Evolutionary conservation across 495 filamentous ascomycete species (phyloP).

Genomic region (Aspergillus panamensis): DNA sequence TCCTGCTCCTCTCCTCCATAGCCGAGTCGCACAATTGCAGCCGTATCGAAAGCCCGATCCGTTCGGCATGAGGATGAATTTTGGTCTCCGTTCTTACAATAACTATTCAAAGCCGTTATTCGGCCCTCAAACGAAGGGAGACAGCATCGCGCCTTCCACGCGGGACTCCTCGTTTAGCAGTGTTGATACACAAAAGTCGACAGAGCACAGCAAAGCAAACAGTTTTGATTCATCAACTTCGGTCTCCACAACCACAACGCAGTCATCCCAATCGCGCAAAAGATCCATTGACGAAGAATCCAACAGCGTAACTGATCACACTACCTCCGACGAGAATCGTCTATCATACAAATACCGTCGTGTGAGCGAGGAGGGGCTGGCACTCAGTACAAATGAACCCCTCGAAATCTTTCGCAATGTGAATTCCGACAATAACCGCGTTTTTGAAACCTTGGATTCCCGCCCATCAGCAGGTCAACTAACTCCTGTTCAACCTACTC

Average conservation of each 20-base stretch:
- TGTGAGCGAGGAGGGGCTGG: background rate
- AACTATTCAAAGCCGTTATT: background rate
- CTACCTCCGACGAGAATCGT: background rate
- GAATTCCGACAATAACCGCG: background rate
- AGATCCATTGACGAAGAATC: slow-evolving; percentile 13
- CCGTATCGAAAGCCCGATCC: background rate
- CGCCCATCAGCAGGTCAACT: background rate
- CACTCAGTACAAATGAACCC: background rate
- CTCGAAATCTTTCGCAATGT: background rate
- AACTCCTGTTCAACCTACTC: background rate
- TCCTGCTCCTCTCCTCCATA: background rate
- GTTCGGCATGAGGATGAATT: background rate
- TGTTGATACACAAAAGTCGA: slow-evolving; percentile 12
- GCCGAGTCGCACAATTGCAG: background rate
- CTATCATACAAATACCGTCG: slow-evolving; percentile 16
- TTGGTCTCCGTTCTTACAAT: background rate
- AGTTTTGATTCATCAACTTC: slow-evolving; percentile 17
- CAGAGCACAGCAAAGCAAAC: slow-evolving; percentile 6
- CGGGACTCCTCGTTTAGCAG: slow-evolving; percentile 17
- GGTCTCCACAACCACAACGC: slow-evolving; percentile 4
- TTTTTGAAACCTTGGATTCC: background rate
- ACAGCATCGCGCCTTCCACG: background rate
- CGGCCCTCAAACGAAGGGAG: too few species aligned
- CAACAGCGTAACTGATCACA: background rate
- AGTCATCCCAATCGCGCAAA: slow-evolving; percentile 15